phyloP scores from a whole-genome alignment of 1,284 basidiomycete genomes.

The Trametes hirsuta region DNA sequence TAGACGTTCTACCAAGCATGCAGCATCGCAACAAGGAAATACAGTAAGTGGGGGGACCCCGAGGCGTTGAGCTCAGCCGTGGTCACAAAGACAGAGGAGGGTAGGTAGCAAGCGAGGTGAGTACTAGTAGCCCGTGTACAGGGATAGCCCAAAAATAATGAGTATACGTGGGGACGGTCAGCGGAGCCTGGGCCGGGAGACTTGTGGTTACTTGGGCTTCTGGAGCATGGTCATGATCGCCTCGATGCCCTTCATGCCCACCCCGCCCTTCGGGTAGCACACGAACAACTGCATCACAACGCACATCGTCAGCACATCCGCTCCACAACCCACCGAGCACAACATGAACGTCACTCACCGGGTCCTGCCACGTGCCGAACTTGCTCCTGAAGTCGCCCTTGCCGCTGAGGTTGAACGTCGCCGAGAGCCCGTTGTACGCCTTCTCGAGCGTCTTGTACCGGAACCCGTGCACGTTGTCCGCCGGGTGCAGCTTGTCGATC shows the following conservation, averaged over 20 bases:
- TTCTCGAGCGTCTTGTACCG: slow-evolving; percentile 48
- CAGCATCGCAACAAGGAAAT: no score
- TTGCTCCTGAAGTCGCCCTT: slow-evolving; percentile 52
- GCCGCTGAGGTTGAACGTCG: slow-evolving; percentile 43
- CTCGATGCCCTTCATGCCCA: slow-evolving; percentile 40
- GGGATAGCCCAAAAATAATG: background rate
- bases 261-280: slow-evolving; percentile 34
- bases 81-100: no score
- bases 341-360: slow-evolving; percentile 29
- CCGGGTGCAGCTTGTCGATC: slow-evolving; percentile 39
- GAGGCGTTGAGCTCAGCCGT: no score
- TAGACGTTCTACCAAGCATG: no score
- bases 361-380: slow-evolving; percentile 42
- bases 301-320: slow-evolving; percentile 6
- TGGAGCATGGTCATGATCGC: slow-evolving; percentile 43
- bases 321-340: background rate
- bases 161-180: background rate
- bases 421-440: slow-evolving; percentile 48
- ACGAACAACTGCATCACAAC: slow-evolving; percentile 33
- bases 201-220: slow-evolving; percentile 34
- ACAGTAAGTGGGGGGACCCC: no score
- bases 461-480: slow-evolving; percentile 41
- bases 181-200: background rate
- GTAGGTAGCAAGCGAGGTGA: no score
- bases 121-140: no score